phyloP scores from a whole-genome alignment of 495 filamentous ascomycete species.

The Podospora pseudoanserina region DNA sequence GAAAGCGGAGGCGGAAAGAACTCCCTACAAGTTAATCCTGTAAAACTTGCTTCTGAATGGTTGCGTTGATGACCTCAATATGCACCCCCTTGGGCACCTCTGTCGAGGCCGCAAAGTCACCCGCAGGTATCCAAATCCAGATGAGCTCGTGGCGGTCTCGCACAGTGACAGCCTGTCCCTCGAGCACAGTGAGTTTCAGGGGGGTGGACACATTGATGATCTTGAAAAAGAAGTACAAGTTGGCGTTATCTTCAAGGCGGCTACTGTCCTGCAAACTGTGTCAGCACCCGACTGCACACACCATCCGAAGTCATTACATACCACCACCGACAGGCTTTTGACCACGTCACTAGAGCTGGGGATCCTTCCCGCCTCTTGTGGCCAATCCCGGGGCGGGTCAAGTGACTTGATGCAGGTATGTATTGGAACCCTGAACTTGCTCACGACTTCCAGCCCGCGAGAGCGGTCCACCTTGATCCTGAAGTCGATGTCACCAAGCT shows the following conservation, averaged over 20 bases:
- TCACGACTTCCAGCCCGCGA: not conserved
- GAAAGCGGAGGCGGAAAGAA: too few relatives aligned
- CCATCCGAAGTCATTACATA: not conserved
- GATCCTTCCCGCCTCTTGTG: not conserved
- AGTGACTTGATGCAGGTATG: not conserved
- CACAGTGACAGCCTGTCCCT: not conserved
- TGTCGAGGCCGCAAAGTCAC: too few relatives aligned
- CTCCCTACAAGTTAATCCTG: too few relatives aligned
- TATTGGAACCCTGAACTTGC: not conserved
- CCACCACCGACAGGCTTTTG: not conserved
- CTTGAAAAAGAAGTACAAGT: not conserved
- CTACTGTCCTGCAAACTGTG: not conserved
- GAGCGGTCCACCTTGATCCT: not conserved
- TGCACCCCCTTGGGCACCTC: too few relatives aligned
- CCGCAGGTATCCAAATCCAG: too few relatives aligned
- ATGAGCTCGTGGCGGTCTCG: not conserved
- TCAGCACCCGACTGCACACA: not conserved
- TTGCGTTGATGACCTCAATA: too few relatives aligned
- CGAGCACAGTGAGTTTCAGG: not conserved
- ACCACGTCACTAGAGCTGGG: not conserved
- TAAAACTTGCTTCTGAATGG: too few relatives aligned
- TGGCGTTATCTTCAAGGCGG: not conserved
- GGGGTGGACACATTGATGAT: not conserved
- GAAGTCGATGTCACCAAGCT: not conserved
- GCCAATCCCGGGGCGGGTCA: not conserved